Evolutionary conservation across 163 green algal genomes (phyloP), one percentile per base, ranked within the genome.

Genomic region (Volvox carteri): DNA sequence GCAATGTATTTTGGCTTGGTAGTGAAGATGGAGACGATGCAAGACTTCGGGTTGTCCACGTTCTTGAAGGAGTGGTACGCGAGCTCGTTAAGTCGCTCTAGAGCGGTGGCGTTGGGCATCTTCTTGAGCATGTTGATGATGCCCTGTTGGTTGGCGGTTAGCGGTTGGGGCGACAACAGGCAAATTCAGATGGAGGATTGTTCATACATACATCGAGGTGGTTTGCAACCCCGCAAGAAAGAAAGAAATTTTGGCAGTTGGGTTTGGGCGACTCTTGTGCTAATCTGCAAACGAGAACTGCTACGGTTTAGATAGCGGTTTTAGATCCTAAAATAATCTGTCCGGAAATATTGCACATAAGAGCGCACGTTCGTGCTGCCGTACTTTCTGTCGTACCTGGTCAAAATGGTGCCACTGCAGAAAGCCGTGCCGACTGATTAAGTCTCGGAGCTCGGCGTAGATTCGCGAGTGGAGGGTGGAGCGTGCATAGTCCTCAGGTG

Each of bases 21-120:
- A 14, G 84, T 84, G 54, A 89, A 84, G 21, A 89, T 89, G 52
- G 68, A 76, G 21, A 89, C 84, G 50, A 89, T 83, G 84, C 84
- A 89, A 25, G 50, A 76, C 70, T 93, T 93, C 50, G 90, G 80
- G 65, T 93, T 93, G 77, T 93, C 90, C 67, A 93, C 90, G 56
- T 93, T 93, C 78, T 93, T 93, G 77, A 93, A 93, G 14, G 39
- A 81, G 77, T 93, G 90, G 86, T 91, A 93, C 28, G 62, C 83
- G 75, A 93, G 90, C 44, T 93, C 90, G 67, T 90, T 85, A 21
- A 93, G 90, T 44, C 90, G 90, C 83, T 93, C 90, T n/a, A 93
- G 75, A 19, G 90, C 90, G 39, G 62, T 78, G 56, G 89, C 84
- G 44, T 86, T 88, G 42, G 90, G 90, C 76, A 93, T 90, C 78